Evolutionary conservation across 768 basidiomycete species (phyloP).

Genomic region (Macrolepiota dolichaula): DNA sequence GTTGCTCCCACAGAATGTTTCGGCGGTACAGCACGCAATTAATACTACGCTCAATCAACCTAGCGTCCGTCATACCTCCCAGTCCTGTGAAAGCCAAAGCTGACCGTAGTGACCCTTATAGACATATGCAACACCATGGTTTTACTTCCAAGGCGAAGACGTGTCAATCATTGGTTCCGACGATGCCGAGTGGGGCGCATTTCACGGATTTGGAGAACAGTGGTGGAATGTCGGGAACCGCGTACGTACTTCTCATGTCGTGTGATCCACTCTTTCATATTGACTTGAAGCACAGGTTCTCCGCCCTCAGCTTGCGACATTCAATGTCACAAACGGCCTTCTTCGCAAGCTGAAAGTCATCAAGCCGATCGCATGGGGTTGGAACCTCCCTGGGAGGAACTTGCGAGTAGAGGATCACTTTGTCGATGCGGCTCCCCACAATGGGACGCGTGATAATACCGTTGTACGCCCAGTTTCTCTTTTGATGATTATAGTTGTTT

Average conservation of each 20-base stretch:
- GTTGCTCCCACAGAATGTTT: constrained; percentile 39
- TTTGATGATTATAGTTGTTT: not conserved
- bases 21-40: constrained; percentile 36
- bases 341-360: constrained; percentile 36
- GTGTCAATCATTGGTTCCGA: constrained; percentile 37
- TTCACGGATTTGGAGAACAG: constrained; percentile 46
- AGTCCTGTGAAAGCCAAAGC: not conserved
- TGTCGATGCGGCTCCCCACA: constrained; percentile 37
- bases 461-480: constrained; percentile 20
- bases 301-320: constrained; percentile 45
- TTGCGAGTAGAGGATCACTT: constrained; percentile 35
- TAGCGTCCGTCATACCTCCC: constrained; percentile 23
- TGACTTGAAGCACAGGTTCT: constrained; percentile 23
- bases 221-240: constrained; percentile 46
- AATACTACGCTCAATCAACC: constrained; percentile 34
- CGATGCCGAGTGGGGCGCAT: constrained; percentile 35
- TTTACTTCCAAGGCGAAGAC: constrained; percentile 39
- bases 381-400: constrained; percentile 37
- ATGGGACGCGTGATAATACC: constrained; percentile 32
- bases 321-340: constrained; percentile 41
- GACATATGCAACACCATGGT: constrained; percentile 43
- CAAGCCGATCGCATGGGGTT: constrained; percentile 50
- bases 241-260: constrained; percentile 21
- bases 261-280: not conserved
- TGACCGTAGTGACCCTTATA: constrained; percentile 11